Conservation (phyloP, 2,329 filamentous ascomycete genomes). For the Lasiodiplodia sp. region DNA sequence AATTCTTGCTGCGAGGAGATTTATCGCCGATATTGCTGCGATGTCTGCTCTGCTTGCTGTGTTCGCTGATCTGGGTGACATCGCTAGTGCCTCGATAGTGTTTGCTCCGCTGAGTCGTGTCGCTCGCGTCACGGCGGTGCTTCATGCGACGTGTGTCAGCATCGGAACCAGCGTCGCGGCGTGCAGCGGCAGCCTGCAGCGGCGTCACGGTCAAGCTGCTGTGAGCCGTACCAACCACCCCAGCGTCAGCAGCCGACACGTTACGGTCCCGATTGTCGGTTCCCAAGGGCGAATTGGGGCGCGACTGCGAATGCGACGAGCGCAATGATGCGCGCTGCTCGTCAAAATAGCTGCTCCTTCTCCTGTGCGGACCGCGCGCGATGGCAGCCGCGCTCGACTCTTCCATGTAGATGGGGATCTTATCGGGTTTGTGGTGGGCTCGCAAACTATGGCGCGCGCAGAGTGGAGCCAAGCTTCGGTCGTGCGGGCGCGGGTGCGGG, state of each 20-base stretch:
- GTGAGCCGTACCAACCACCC: not conserved
- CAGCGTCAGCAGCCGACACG: not conserved
- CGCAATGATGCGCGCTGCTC: constrained; percentile 45
- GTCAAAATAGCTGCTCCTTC: constrained; percentile 43
- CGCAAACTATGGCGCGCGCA: not conserved
- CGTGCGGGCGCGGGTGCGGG: not conserved
- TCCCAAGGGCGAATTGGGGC: constrained; percentile 29
- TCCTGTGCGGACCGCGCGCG: constrained; percentile 1
- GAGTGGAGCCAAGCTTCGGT: constrained; percentile 14
- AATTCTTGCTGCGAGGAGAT: not conserved
- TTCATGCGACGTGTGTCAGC: constrained; percentile 9
- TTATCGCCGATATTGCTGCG: constrained; percentile 10
- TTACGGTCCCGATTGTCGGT: not conserved
- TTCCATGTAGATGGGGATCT: constrained; percentile 1
- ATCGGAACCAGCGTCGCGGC: not conserved
- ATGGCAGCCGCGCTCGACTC: constrained; percentile 5
- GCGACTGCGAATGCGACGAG: constrained; percentile 30
- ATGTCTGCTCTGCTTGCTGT: constrained; percentile 4
- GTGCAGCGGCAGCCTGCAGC: constrained; percentile 16
- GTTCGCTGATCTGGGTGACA: not conserved
- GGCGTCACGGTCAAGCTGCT: constrained; percentile 20
- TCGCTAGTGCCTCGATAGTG: not conserved
- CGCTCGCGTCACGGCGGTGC: constrained; percentile 8
- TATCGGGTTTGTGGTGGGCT: not conserved
- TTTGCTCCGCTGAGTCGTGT: not conserved